Evolutionary conservation across 1,139 yeast genomes (phyloP), one percentile per base, ranked within the genome.

Genomic region (Wickerhamomyces sp.): DNA sequence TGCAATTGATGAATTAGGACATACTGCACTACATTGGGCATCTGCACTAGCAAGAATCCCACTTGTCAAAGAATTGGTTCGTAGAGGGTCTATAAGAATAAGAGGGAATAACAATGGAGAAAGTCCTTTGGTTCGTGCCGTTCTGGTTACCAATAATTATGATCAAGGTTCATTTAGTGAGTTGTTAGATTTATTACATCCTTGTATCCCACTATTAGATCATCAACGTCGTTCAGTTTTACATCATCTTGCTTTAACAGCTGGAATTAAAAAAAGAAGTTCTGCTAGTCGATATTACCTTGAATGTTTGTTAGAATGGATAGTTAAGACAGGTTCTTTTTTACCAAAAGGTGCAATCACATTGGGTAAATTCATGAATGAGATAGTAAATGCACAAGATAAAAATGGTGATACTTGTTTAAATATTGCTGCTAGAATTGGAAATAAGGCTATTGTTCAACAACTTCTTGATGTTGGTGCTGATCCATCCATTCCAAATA

Each of bases 11-110:
- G 94, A 86, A 56, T 81, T 85, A 47, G 98, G 98, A 0, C 94
- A 93, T 60, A 84, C 96, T 0, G 90, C 96, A 1, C 73, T 94
- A 48, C 99, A 94, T 64, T 88, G 98, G 95, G 95, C 97, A 1
- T 84, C 98, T 32, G 89, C 97, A 0, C 75, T 94, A 66, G 98
- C 95, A 0, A 81, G 89, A 51, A 68, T 83, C 6, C 71, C 81
- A 2, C 72, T 91, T 48, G 93, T 90, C 6, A 78, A 78, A 47
- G 89, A 88, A 47, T 69, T 94, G 34, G 76, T 91, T 8, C 68
- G 78, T 41, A 78, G 81, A 52, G 95, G 96, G 4, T 59, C 69
- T 13, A 71, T 78, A 48, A 69, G 84, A 43, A 73, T 87, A 9
- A 69, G 87, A 37, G 89, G 94, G 15, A 93, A 87, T 57, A 82